Percentiles rank a stretch among this genome's conserved stretches.
Conservation (phyloP, 2,329 filamentous ascomycete species). For the Meredithiella fracta region DNA sequence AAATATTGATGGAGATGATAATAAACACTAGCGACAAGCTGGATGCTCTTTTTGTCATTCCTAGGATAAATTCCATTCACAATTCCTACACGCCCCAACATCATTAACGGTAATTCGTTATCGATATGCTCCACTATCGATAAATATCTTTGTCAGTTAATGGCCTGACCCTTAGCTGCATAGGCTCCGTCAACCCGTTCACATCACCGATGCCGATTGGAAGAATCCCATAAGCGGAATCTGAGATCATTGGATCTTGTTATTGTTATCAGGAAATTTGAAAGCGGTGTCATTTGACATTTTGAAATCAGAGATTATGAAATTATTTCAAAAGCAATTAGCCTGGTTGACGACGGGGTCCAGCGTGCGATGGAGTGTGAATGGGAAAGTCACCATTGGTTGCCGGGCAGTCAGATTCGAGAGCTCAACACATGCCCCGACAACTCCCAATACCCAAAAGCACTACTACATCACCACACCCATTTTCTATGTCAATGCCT, state of each 20-base stretch:
- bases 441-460: slow-evolving; percentile 14
- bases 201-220: background rate
- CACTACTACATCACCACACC: slow-evolving; percentile 92
- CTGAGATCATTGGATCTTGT: background rate
- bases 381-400: background rate
- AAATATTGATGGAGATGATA: too few species aligned
- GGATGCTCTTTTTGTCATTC: background rate
- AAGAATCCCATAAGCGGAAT: background rate
- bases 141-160: background rate
- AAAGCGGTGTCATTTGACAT: background rate
- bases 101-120: background rate
- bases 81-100: background rate
- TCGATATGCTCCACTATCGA: background rate
- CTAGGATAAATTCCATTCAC: background rate
- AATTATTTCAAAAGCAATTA: background rate
- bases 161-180: too few species aligned
- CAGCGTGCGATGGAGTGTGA: background rate
- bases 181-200: too few species aligned
- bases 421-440: background rate
- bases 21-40: too few species aligned
- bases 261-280: background rate
- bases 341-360: background rate
- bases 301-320: background rate
- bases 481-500: slow-evolving; percentile 97
- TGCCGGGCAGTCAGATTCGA: background rate